Percentiles rank a stretch among this genome's conserved stretches.
Conservation (phyloP, 78 protist species). For the Mantamonas sphyraenae region DNA sequence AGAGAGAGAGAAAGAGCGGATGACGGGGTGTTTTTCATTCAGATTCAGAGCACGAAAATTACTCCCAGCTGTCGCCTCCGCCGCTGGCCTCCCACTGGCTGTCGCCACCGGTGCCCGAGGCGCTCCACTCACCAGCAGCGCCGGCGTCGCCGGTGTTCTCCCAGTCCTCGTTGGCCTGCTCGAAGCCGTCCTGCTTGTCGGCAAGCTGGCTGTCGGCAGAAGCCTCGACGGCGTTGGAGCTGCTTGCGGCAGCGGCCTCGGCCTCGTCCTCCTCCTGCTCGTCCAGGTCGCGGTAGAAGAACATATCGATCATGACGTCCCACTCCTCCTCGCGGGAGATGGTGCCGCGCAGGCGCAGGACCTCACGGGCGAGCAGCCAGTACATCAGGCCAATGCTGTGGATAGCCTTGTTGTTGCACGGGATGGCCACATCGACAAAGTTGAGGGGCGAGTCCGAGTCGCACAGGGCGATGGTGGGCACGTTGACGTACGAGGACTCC, state of each 20-base stretch:
- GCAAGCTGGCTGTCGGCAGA: too few species aligned
- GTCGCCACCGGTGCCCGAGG: too few species aligned
- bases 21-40: too few species aligned
- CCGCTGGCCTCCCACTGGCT: too few species aligned
- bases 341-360: constrained; percentile 90
- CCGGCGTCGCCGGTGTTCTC: too few species aligned
- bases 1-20: too few species aligned
- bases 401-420: constrained; percentile 96
- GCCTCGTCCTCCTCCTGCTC: constrained; percentile 61
- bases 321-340: constrained; percentile 83
- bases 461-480: constrained; percentile 98
- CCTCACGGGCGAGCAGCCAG: constrained; percentile 99
- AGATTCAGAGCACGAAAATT: too few species aligned
- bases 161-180: too few species aligned
- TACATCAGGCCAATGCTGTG: constrained; percentile 90
- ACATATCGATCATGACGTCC: constrained; percentile 94
- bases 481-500: constrained; percentile 95
- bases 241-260: constrained; percentile 20
- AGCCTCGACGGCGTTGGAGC: constrained; percentile 7
- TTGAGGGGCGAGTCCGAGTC: constrained; percentile 89
- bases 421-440: constrained; percentile 96
- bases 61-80: too few species aligned
- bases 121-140: too few species aligned
- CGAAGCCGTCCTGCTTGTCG: too few species aligned
- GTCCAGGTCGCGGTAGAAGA: constrained; percentile 90